A percentile compares a stretch with the other conserved stretches of the same genome.
Conservation (phyloP, 805 yeast species). For the Jamesozyma gamospora region DNA sequence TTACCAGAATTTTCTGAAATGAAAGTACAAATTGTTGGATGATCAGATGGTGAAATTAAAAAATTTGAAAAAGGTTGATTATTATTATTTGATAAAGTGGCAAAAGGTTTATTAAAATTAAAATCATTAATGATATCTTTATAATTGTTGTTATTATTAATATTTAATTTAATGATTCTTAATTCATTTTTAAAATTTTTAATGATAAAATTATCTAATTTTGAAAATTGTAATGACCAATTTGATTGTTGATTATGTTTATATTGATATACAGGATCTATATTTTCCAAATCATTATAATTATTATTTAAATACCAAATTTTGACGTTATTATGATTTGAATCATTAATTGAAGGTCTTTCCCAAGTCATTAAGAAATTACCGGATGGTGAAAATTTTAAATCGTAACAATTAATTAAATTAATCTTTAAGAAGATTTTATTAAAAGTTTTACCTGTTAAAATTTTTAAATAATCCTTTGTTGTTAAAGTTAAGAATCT, state of each 20-base stretch:
- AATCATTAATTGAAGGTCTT: constrained; percentile 63
- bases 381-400: constrained; percentile 85
- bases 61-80: constrained; percentile 26
- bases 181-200: constrained; percentile 24
- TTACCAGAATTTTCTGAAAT: constrained; percentile 78
- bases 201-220: constrained; percentile 27
- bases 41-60: constrained; percentile 79
- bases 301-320: constrained; percentile 52
- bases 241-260: constrained; percentile 75
- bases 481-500: constrained; percentile 28
- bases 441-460: constrained; percentile 22
- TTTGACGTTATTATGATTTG: constrained; percentile 70
- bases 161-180: constrained; percentile 33
- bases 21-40: constrained; percentile 84
- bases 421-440: constrained; percentile 18
- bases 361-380: constrained; percentile 81
- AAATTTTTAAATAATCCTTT: constrained; percentile 19
- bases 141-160: constrained; percentile 23
- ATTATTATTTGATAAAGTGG: constrained; percentile 40
- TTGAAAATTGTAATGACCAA: constrained; percentile 45
- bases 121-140: constrained; percentile 29
- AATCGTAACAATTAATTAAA: constrained; percentile 61
- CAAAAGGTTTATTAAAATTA: constrained; percentile 44
- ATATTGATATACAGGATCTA: constrained; percentile 37
- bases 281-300: constrained; percentile 26